Percentiles rank a stretch among this genome's conserved stretches.
Evolutionary conservation across 177 flowering plant species (phyloP).

Genomic region (Vitis hybrid): DNA sequence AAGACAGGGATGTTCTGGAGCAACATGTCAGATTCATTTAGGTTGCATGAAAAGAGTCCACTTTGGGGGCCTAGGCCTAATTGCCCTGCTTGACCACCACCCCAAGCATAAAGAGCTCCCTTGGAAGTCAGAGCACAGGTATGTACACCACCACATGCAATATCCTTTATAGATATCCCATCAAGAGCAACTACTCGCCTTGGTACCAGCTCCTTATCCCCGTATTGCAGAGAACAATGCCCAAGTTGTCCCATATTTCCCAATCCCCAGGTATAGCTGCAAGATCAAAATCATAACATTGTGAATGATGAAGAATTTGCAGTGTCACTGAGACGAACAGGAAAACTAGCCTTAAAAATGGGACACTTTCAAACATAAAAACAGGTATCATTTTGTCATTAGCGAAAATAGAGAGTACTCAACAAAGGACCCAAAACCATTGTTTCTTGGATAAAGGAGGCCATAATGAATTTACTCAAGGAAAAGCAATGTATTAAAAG

Average conservation of each 20-base stretch:
- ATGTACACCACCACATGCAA: constrained; percentile 97
- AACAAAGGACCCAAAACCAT: too few species aligned
- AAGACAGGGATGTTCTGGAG: constrained; percentile 79
- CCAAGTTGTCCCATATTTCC: constrained; percentile 98
- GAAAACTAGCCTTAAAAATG: not conserved
- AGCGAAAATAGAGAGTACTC: too few species aligned
- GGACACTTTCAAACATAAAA: too few species aligned
- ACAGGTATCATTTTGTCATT: too few species aligned
- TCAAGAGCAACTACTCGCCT: constrained; percentile 91
- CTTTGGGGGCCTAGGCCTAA: constrained; percentile 87
- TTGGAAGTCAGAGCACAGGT: constrained; percentile 77
- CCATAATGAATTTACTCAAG: too few species aligned
- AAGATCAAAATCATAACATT: constrained; percentile 9
- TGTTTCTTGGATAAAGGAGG: too few species aligned
- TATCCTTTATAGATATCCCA: constrained; percentile 51
- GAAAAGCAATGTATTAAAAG: too few species aligned
- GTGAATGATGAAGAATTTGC: not conserved
- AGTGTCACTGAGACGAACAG: not conserved
- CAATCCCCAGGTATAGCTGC: constrained; percentile 95
- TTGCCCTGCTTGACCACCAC: constrained; percentile 91
- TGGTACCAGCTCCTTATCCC: constrained; percentile 90
- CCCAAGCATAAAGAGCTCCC: constrained; percentile 98
- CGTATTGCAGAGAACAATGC: constrained; percentile 87
- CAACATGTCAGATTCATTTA: constrained; percentile 54
- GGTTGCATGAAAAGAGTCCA: constrained; percentile 62